Evolutionary conservation across 441 rosid genomes (phyloP).

Genomic region (Syzygium malaccense): DNA sequence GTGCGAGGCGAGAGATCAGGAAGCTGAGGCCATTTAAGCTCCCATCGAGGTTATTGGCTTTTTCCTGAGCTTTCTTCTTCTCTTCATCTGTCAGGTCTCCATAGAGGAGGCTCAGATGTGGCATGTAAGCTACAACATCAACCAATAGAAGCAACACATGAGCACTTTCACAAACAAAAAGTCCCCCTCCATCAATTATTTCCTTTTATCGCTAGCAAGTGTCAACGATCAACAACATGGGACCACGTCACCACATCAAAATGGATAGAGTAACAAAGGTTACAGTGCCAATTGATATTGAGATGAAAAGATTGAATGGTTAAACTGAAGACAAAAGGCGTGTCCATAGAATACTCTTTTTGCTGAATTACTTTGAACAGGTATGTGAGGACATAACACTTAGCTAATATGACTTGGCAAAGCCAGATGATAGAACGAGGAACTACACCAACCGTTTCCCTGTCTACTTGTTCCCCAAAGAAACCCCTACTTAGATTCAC

Average conservation of each 20-base stretch:
- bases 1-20: constrained; percentile 45
- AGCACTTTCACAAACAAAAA: not conserved
- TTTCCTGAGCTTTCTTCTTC: constrained; percentile 68
- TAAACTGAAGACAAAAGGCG: not conserved
- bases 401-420: not conserved
- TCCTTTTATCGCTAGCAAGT: not conserved
- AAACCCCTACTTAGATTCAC: not conserved
- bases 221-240: not conserved
- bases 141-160: not conserved
- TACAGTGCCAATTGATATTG: not conserved
- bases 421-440: not conserved
- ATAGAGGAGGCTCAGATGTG: constrained; percentile 75
- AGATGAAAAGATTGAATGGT: not conserved
- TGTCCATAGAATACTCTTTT: not conserved
- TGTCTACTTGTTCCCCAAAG: not conserved
- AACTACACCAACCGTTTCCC: rapidly evolving
- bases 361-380: not conserved
- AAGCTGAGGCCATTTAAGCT: constrained; percentile 44
- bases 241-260: not conserved
- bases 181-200: not conserved
- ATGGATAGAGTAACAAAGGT: not conserved
- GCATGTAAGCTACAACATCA: constrained; percentile 69
- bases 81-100: constrained; percentile 61
- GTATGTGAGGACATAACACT: not conserved
- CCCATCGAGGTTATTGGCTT: constrained; percentile 43